Evolutionary conservation across 1,284 basidiomycete species (phyloP).

Genomic region (Rhodotorula sp.): DNA sequence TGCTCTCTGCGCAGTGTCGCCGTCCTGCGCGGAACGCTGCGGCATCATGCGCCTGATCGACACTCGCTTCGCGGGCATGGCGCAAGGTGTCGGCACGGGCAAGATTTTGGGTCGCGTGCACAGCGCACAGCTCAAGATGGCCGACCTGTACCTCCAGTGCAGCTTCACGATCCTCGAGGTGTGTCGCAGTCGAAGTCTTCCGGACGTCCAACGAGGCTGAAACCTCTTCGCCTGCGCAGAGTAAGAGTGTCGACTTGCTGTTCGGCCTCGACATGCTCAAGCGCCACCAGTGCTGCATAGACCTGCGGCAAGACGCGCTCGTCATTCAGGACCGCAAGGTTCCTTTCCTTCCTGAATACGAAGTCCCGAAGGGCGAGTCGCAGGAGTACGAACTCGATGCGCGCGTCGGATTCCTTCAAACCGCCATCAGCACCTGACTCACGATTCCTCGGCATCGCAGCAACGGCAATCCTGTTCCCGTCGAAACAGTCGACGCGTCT

Average conservation of each 20-base stretch:
- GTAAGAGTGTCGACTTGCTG: constrained; percentile 84
- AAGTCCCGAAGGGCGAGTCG: constrained; percentile 68
- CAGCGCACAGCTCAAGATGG: constrained; percentile 85
- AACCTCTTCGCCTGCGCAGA: constrained; percentile 53
- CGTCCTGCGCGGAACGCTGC: constrained; percentile 88
- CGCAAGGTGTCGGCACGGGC: constrained; percentile 92
- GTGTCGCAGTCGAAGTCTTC: background rate
- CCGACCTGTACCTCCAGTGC: constrained; percentile 75
- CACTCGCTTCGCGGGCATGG: constrained; percentile 81
- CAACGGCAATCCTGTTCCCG: constrained; percentile 41
- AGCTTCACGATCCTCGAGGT: constrained; percentile 95
- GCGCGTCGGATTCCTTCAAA: constrained; percentile 1
- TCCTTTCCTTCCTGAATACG: constrained; percentile 86
- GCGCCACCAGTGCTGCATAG: constrained; percentile 92
- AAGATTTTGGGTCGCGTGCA: constrained; percentile 93
- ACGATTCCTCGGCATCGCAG: constrained; percentile 8
- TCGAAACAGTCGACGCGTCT: constrained; percentile 17
- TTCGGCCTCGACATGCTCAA: constrained; percentile 99
- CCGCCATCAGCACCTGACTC: too few relatives aligned
- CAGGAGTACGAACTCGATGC: constrained; percentile 47
- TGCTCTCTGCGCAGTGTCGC: constrained; percentile 66
- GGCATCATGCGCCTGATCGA: constrained; percentile 94
- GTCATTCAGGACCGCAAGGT: constrained; percentile 85
- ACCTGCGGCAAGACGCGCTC: constrained; percentile 81
- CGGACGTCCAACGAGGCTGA: background rate